Evolutionary conservation across 495 filamentous ascomycete genomes (phyloP), one percentile per base, ranked within the genome.

Genomic region (Viridothelium virens): DNA sequence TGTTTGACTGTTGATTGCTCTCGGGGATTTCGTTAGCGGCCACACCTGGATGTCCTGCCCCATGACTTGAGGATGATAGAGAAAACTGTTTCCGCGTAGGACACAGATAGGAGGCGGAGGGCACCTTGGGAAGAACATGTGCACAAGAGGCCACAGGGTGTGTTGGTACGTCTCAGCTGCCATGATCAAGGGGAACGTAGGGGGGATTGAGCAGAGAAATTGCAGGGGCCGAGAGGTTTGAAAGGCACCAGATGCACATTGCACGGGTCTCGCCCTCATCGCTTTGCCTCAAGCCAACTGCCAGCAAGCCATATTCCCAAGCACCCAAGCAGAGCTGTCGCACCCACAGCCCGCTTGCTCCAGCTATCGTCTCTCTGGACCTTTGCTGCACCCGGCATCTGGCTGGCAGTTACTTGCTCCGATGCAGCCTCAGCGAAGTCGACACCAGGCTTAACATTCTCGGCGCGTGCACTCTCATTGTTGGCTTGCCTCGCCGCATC

Each of bases 21-120:
- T 34, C 53, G 53, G n/a, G 53, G 53, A 59, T 59, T 59, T 59
- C 53, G 53, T 59, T 59, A 31, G 31, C 31, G 53, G 18, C 53
- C 53, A 36, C 31, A 9, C 18, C 18, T 34, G 31, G 18, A 36
- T 59, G 18, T 34, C 14, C 18, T 5, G 48, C 11, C 18, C 5
- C 11, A n/a, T 25, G 48, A 53, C 11, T 53, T n/a, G 48, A 53
- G 11, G 25, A 25, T 25, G 25, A 25, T 25, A 25, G 25, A 25
- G 25, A 25, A 25, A 25, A 25, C 25, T 25, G 25, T 25, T 25
- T 25, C 25, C 25, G 25, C 25, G 25, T 25, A 25, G 25, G 25
- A 25, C 25, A 25, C 25, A 25, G 25, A 1, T 25, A 25, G 25
- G 25, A 25, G 25, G 25, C 25, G 25, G 25, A 25, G 25, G 25